Conservation (phyloP, 2,329 filamentous ascomycete species). For the Fusarium sambucinum region DNA sequence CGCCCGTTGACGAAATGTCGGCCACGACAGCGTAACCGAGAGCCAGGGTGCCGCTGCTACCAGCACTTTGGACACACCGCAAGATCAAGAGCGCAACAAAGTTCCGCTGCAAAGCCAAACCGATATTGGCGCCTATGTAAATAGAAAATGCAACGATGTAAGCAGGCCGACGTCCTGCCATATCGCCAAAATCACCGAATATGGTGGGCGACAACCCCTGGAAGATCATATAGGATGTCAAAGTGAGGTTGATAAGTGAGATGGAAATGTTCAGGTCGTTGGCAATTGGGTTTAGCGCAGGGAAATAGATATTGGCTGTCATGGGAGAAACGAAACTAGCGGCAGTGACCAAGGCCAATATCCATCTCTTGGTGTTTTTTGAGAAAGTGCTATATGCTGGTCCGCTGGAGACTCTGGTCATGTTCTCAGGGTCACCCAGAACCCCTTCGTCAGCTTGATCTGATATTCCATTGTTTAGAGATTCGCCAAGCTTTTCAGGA, state of each 20-base stretch:
- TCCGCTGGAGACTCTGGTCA: slow-evolving; percentile 39
- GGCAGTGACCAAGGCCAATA: slow-evolving; percentile 64
- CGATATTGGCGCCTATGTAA: slow-evolving; percentile 70
- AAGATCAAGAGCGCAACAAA: slow-evolving; percentile 70
- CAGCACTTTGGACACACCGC: slow-evolving; percentile 71
- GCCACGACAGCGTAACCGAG: slow-evolving; percentile 78
- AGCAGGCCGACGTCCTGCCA: slow-evolving; percentile 70
- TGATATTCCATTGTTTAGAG: neutral
- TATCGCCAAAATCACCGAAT: slow-evolving; percentile 72
- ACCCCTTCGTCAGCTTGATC: slow-evolving; percentile 19
- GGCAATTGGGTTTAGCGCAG: slow-evolving; percentile 57
- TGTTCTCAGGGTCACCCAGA: slow-evolving; percentile 36
- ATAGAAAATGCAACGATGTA: slow-evolving; percentile 69
- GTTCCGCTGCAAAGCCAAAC: slow-evolving; percentile 68
- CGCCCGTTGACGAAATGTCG: slow-evolving; percentile 75
- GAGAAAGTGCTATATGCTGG: slow-evolving; percentile 50
- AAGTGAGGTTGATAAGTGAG: slow-evolving; percentile 60
- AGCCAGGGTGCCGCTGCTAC: slow-evolving; percentile 77
- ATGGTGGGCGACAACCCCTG: slow-evolving; percentile 72
- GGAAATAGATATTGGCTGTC: slow-evolving; percentile 70
- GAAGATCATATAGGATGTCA: slow-evolving; percentile 73
- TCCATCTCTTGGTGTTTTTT: slow-evolving; percentile 61
- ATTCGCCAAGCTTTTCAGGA: slow-evolving; percentile 22
- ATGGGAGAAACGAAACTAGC: slow-evolving; percentile 68
- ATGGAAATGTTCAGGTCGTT: slow-evolving; percentile 55